These are phyloP conservation scores for Dendrostoma leiphaemia DNA, from an alignment of 2,329 filamentous ascomycete genomes.

Conservation along the genomic window DNA sequence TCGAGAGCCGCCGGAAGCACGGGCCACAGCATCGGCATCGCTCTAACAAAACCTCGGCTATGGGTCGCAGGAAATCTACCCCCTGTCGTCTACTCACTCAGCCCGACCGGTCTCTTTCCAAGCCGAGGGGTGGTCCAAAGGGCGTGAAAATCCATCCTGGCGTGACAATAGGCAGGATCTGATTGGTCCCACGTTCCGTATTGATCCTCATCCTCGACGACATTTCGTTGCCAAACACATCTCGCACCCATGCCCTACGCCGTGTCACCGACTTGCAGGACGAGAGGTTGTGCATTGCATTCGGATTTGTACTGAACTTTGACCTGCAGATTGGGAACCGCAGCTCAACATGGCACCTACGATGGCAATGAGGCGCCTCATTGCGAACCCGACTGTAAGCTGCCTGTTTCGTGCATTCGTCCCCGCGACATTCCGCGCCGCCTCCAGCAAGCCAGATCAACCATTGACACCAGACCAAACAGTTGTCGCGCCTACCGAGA, in stretches of 20 bases:
- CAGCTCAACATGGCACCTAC: constrained; percentile 55
- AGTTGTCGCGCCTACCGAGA: constrained; percentile 65
- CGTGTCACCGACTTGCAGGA: constrained; percentile 16
- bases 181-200: too few species aligned
- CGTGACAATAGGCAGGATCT: too few species aligned
- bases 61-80: too few species aligned
- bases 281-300: constrained; percentile 28
- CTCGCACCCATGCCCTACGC: too few species aligned
- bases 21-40: too few species aligned
- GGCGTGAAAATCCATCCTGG: too few species aligned
- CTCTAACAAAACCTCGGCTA: too few species aligned
- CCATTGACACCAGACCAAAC: constrained; percentile 21
- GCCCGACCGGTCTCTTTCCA: too few species aligned
- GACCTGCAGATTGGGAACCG: constrained; percentile 21
- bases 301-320: constrained; percentile 29
- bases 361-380: constrained; percentile 63
- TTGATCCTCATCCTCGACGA: constrained; percentile 27
- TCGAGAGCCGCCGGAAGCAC: too few species aligned
- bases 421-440: constrained; percentile 5
- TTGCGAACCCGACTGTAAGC: constrained; percentile 60
- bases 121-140: too few species aligned
- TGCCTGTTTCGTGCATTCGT: constrained; percentile 12
- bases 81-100: too few species aligned
- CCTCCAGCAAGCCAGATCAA: constrained; percentile 1
- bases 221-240: constrained; percentile 28